Evolutionary conservation across 169 alveolate species (phyloP), one percentile per base, ranked within the genome.

Genomic region (Eimeria zaria): DNA sequence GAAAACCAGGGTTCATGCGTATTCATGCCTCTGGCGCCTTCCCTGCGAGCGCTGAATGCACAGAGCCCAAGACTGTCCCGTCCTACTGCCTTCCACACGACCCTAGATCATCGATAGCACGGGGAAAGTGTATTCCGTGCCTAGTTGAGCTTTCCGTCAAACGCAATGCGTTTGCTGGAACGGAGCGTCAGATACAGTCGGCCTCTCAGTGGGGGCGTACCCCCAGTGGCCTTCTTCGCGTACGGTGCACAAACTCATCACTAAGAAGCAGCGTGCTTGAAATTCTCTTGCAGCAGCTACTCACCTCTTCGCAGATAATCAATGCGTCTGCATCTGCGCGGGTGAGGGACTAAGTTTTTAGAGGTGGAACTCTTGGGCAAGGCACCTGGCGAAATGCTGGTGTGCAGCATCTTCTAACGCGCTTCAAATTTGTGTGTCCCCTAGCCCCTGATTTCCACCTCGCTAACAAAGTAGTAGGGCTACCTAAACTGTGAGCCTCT

Each of bases 1-100:
- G 41, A 55, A 41, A 64, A 16, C 81, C 92, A 36, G 92, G 92
- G 39, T 36, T 58, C 14, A 85, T 85, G 92, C 48, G 80, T 53
- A 33, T 85, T 46, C 92, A 85, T 11, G 92, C 92, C 20, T 85
- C 92, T 36, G 74, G 80, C 30, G 92, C 81, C 53, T 85, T 85
- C n/a, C 92, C 92, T 55, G n/a, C 90, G n/a, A 39, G 53, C 30
- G 69, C 71, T 51, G 90, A 48, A 2, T 48, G 90, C 51, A 44
- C 39, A 22, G 87, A 76, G 41, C 41, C 36, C 84, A 36, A 1
- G 27, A 55, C 48, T 53, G 48, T 4, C 71, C 71, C 46, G 73
- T 16, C 4, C 48, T n/a, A 27, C 90, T 33, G 73, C 64, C 88
- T 41, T 6, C 62, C 62, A 78, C 41, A 18, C 0, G 14, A 51